A percentile compares a stretch with the other conserved stretches of the same genome.
phyloP scores from a whole-genome alignment of 495 filamentous ascomycete genomes.

The Penicillium waksmanii region DNA sequence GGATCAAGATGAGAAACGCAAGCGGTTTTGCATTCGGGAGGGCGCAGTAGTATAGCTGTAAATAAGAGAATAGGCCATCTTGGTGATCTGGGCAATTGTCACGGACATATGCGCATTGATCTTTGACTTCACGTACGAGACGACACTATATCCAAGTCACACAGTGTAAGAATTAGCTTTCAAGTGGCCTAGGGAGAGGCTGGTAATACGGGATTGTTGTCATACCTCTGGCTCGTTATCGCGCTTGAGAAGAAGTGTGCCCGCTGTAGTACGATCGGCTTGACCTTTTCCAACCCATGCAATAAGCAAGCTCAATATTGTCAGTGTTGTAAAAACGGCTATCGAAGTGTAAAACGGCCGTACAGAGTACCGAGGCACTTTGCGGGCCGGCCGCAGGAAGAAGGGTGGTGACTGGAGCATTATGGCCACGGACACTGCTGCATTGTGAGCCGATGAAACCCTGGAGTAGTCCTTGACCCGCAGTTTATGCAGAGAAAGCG shows the following conservation, averaged over 20 bases:
- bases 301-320: conserved; percentile 30
- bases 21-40: conserved; percentile 70
- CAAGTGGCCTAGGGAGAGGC: conserved; percentile 8
- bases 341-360: conserved; percentile 43
- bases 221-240: conserved; percentile 44
- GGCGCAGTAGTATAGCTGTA: conserved; percentile 89
- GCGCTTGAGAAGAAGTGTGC: conserved; percentile 25
- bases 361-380: conserved; percentile 39
- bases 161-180: conserved; percentile 30
- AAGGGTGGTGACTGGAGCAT: conserved; percentile 28
- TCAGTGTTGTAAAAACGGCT: conserved; percentile 35
- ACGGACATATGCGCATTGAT: conserved; percentile 87
- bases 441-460: conserved; percentile 32
- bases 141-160: conserved; percentile 63
- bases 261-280: conserved; percentile 10
- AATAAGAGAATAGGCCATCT: conserved; percentile 86
- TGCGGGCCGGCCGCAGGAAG: conserved; percentile 30
- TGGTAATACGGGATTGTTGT: conserved; percentile 4
- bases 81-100: conserved; percentile 86
- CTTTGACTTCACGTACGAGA: conserved; percentile 70
- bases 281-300: conserved; percentile 13
- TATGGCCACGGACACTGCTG: conserved; percentile 28
- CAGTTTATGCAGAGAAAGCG: background rate
- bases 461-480: background rate
- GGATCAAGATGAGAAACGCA: conserved; percentile 73